Evolutionary conservation across 2,329 filamentous ascomycete species (phyloP).

Genomic region (Periconia sp.): DNA sequence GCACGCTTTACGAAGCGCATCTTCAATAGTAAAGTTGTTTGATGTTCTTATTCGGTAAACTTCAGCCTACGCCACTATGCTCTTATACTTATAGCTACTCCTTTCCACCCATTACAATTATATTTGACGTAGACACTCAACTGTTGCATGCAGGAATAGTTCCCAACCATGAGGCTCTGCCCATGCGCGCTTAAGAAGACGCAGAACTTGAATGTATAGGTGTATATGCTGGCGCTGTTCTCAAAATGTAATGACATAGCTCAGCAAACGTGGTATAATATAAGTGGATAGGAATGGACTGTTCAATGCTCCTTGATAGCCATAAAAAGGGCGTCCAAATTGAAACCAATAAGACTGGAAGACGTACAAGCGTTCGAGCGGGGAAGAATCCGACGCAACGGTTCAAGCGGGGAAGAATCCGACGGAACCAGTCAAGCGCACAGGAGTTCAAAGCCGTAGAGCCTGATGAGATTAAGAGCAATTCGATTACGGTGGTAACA

Average conservation of each 20-base stretch:
- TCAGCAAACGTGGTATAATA: conserved; percentile 4
- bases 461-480: no score
- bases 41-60: conserved; percentile 3
- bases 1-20: not conserved
- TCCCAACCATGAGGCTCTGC: not conserved
- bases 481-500: no score
- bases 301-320: not conserved
- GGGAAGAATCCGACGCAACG: not conserved
- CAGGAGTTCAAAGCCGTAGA: not conserved
- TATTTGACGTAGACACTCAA: not conserved
- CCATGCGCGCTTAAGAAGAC: not conserved
- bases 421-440: not conserved
- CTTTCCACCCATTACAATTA: not conserved
- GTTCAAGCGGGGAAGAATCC: not conserved
- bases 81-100: conserved; percentile 3
- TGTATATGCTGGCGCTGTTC: not conserved
- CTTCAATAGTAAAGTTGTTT: conserved; percentile 6
- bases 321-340: not conserved
- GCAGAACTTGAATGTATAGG: not conserved
- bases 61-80: not conserved
- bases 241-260: not conserved
- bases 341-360: not conserved
- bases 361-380: not conserved
- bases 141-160: conserved; percentile 6
- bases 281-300: conserved; percentile 1